Conservation (phyloP, 2,329 filamentous ascomycete genomes). For the Aschersonia sp. region DNA sequence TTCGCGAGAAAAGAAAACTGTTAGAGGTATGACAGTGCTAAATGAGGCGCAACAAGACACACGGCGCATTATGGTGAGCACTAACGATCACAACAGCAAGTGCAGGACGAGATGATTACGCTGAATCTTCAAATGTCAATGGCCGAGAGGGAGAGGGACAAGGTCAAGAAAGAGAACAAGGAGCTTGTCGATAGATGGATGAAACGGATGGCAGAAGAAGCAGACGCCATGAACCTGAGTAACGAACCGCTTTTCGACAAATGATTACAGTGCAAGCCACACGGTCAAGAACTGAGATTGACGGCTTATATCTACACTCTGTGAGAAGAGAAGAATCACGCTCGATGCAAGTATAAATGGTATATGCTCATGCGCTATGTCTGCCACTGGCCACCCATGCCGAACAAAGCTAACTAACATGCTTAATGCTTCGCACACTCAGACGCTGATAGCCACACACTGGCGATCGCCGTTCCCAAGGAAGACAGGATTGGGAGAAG, state of each 20-base stretch:
- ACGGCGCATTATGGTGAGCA: neutral
- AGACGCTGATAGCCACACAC: neutral
- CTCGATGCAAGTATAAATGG: neutral
- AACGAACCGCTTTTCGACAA: conserved; percentile 30
- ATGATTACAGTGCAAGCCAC: neutral
- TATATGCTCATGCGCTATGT: neutral
- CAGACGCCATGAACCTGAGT: conserved; percentile 67
- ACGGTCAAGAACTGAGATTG: neutral
- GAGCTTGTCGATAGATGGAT: conserved; percentile 88
- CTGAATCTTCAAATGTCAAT: conserved; percentile 79
- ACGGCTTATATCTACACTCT: too few relatives aligned
- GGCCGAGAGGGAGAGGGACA: conserved; percentile 60
- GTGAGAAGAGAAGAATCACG: neutral
- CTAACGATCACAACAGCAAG: conserved; percentile 33
- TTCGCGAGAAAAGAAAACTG: conserved; percentile 69
- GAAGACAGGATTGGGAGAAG: neutral
- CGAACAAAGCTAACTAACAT: too few relatives aligned
- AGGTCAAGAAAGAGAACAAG: conserved; percentile 68
- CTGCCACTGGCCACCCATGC: too few relatives aligned
- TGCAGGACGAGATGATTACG: conserved; percentile 86
- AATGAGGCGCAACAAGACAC: neutral
- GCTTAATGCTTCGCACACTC: neutral
- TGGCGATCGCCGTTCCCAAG: neutral
- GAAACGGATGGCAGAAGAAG: conserved; percentile 72
- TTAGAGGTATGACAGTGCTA: conserved; percentile 40